Evolutionary conservation across 1,284 basidiomycete species (phyloP).

Genomic region (Malassezia brasiliensis): DNA sequence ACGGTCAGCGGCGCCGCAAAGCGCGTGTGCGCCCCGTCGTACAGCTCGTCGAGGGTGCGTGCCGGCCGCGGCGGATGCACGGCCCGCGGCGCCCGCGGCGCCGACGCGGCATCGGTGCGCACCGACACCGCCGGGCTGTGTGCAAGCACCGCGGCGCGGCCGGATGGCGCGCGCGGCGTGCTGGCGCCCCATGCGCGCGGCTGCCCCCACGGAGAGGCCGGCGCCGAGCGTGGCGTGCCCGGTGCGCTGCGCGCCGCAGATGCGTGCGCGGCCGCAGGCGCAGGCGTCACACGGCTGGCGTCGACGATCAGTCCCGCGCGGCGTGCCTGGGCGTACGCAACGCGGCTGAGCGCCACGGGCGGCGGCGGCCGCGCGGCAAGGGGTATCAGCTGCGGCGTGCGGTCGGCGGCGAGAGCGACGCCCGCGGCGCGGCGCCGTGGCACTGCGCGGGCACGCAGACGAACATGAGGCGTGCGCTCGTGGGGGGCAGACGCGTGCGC

Average conservation of each 20-base stretch:
- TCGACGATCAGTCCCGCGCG: neutral
- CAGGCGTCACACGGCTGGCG: neutral
- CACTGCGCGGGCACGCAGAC: no score
- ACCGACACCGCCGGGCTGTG: neutral
- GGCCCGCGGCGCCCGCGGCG: neutral
- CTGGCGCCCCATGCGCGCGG: conserved; percentile 10
- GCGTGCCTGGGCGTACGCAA: neutral
- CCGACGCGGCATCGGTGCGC: neutral
- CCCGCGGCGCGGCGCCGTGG: no score
- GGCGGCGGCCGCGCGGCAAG: neutral
- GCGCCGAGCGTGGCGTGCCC: neutral
- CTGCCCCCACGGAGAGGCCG: conserved; percentile 5
- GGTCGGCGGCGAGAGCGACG: no score
- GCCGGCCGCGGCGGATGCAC: neutral
- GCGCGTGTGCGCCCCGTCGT: conserved; percentile 19
- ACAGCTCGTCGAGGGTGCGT: conserved; percentile 6
- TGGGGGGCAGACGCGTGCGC: no score
- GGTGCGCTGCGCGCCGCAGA: no score
- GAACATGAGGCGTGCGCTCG: neutral
- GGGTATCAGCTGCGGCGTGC: neutral
- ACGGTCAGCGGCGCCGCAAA: conserved; percentile 52
- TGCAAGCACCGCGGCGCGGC: neutral
- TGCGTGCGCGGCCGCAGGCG: no score
- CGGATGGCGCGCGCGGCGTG: neutral
- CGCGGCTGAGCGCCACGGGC: neutral